Evolutionary conservation across 306 rosid species (phyloP).

Genomic region (Cucurbita moschata): DNA sequence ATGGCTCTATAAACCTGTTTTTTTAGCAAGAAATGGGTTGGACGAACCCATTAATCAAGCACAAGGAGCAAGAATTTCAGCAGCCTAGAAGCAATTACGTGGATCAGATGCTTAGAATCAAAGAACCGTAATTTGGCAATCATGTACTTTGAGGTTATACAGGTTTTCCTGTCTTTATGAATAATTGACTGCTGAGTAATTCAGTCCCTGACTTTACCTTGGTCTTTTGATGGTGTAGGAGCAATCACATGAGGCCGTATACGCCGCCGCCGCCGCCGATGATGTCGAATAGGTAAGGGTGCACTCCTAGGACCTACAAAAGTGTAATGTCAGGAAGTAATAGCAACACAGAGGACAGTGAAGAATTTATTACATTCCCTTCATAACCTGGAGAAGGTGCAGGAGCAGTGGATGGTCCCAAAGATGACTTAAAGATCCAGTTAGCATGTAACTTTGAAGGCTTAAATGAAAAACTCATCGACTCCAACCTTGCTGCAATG

Average conservation of each 20-base stretch:
- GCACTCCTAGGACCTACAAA: slow-evolving; percentile 31
- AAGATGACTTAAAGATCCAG: slow-evolving; percentile 24
- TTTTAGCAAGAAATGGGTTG: background rate
- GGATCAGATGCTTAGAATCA: background rate
- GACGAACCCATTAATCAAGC: background rate
- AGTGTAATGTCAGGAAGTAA: slow-evolving; percentile 9
- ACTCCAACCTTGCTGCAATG: slow-evolving; percentile 44
- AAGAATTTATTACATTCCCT: slow-evolving; percentile 22
- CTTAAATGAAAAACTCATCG: slow-evolving; percentile 27
- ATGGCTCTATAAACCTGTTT: background rate
- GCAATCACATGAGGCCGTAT: slow-evolving; percentile 27
- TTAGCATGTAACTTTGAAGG: slow-evolving; percentile 19
- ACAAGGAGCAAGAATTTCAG: background rate
- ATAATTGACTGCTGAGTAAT: background rate
- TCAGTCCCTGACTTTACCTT: slow-evolving; percentile 30
- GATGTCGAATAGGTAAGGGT: slow-evolving; percentile 22
- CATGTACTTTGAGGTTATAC: background rate
- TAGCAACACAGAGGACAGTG: background rate
- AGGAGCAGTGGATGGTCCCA: slow-evolving; percentile 28
- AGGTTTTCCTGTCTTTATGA: background rate
- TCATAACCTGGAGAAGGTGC: slow-evolving; percentile 40
- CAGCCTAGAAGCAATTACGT: background rate
- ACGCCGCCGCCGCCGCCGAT: slow-evolving; percentile 16
- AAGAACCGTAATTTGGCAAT: background rate
- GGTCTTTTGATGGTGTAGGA: slow-evolving; percentile 50